Base-by-base conservation (phyloP, 1,284 basidiomycete species). In the Cryptococcus wingfieldii region DNA sequence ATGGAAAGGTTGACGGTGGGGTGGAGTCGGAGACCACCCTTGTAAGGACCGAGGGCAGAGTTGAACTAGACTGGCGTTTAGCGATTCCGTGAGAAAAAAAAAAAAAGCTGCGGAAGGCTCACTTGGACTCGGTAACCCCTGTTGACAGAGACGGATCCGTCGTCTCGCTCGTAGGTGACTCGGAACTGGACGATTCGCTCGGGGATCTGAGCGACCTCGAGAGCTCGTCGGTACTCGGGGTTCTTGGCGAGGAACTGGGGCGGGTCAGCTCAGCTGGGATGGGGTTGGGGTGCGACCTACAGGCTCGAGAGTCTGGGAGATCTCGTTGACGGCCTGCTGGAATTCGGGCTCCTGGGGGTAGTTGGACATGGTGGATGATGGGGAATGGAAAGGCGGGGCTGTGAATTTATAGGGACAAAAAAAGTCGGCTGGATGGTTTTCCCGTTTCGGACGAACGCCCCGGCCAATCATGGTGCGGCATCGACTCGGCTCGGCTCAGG, bases 1-100 rank as follows among this genome's bases (percentile, higher is more conserved):
- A 90, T 88, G 64, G 85, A 87, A 43, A 90, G 82, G 80, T 89
- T 89, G 77, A 90, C 88, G 54, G 85, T 83, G 60, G 86, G 86
- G 80, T 89, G 87, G 57, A 90, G 82, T 65, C 88, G 84, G 63
- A 89, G 83, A 75, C 87, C 87, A 65, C 88, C 88, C 78, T 89
- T 89, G 83, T 89, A 90, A 42, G 87, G 87, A 56, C 87, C 88
- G 51, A 90, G 82, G 18, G 86, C 86, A 43, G 87, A 88, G 82
- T 89, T 89, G 82, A 87, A 89, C 83, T 86, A 38, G 14, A 34
- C 41, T 8, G 23, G 8, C 8, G 16, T 7, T 42, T 13, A 42
- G 41, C 14, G 28, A n/a, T 34, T 34, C 31, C 31, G 31, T 3
- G 10, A 1, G 7, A 5, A 34, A 1, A 44, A 28, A 1, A 44